Conservation (phyloP, 2,329 filamentous ascomycete genomes). For the Saccharata proteae region DNA sequence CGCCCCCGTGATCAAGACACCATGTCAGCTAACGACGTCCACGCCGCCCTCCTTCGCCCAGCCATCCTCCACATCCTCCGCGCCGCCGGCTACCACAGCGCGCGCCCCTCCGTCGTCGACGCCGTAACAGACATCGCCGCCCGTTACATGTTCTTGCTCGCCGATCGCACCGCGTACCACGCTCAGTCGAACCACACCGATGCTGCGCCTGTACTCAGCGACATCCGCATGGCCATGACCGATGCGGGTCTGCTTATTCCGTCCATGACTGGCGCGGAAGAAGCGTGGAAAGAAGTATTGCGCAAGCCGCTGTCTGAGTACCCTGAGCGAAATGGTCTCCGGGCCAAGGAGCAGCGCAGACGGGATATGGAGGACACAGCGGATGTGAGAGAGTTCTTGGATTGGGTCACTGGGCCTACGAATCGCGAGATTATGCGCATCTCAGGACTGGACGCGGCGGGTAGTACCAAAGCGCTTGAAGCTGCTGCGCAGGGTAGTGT, state of each 20-base stretch:
- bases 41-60: constrained; percentile 73
- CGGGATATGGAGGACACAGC: constrained; percentile 59
- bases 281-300: constrained; percentile 47
- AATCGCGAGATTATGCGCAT: constrained; percentile 74
- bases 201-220: constrained; percentile 53
- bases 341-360: constrained; percentile 30
- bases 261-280: constrained; percentile 53
- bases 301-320: constrained; percentile 32
- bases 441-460: constrained; percentile 52
- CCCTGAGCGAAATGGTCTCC: constrained; percentile 26
- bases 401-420: constrained; percentile 62
- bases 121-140: constrained; percentile 77
- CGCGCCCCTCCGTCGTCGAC: constrained; percentile 71
- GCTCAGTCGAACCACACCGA: constrained; percentile 58
- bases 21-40: constrained; percentile 30
- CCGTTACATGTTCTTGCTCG: constrained; percentile 66
- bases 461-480: constrained; percentile 32
- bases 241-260: constrained; percentile 66
- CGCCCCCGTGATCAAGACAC: no score
- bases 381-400: constrained; percentile 65
- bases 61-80: constrained; percentile 84
- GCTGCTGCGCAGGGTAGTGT: constrained; percentile 24
- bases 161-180: constrained; percentile 58
- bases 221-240: constrained; percentile 76
- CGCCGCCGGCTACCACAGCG: constrained; percentile 77